These are phyloP conservation scores for Dianthus caryophyllus DNA, from an alignment of 148 eudicot genomes.

Conservation along the genomic window DNA sequence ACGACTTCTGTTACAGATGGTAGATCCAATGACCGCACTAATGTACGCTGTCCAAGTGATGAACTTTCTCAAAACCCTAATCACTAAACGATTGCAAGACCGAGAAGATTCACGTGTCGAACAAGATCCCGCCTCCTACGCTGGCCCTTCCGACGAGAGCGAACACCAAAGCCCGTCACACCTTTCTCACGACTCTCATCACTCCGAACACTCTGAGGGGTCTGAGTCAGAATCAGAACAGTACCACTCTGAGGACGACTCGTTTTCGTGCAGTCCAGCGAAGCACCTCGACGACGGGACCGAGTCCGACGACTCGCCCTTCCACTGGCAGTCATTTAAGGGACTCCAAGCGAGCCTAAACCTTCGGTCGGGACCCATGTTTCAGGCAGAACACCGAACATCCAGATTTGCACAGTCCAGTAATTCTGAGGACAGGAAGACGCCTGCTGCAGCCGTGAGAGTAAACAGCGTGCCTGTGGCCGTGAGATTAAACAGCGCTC, in stretches of 20 bases:
- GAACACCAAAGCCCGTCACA: slow-evolving; percentile 59
- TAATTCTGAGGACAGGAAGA: slow-evolving; percentile 23
- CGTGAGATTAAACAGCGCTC: slow-evolving; percentile 18
- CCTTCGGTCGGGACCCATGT: slow-evolving; percentile 21
- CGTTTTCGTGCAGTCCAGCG: slow-evolving; percentile 12
- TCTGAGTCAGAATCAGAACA: slow-evolving; percentile 32
- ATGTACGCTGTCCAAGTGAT: slow-evolving; percentile 91
- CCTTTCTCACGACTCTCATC: slow-evolving; percentile 27
- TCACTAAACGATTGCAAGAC: slow-evolving; percentile 56
- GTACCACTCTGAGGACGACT: slow-evolving; percentile 36
- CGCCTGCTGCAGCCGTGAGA: slow-evolving; percentile 11
- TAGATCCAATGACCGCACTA: slow-evolving; percentile 84
- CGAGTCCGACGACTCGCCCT: slow-evolving; percentile 46
- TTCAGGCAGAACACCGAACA: slow-evolving; percentile 19
- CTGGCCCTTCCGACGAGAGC: slow-evolving; percentile 58
- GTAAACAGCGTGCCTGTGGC: slow-evolving; percentile 15
- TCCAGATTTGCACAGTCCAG: slow-evolving; percentile 28
- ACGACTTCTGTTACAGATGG: slow-evolving; percentile 47
- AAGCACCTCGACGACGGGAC: slow-evolving; percentile 34
- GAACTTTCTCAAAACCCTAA: slow-evolving; percentile 91
- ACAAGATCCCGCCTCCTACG: slow-evolving; percentile 33
- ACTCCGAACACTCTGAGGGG: slow-evolving; percentile 42
- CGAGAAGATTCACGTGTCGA: slow-evolving; percentile 53
- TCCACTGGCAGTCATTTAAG: slow-evolving; percentile 30
- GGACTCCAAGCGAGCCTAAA: slow-evolving; percentile 26